These are phyloP conservation scores for Daldinia childiae DNA, from an alignment of 495 filamentous ascomycete species.

Conservation along the genomic window DNA sequence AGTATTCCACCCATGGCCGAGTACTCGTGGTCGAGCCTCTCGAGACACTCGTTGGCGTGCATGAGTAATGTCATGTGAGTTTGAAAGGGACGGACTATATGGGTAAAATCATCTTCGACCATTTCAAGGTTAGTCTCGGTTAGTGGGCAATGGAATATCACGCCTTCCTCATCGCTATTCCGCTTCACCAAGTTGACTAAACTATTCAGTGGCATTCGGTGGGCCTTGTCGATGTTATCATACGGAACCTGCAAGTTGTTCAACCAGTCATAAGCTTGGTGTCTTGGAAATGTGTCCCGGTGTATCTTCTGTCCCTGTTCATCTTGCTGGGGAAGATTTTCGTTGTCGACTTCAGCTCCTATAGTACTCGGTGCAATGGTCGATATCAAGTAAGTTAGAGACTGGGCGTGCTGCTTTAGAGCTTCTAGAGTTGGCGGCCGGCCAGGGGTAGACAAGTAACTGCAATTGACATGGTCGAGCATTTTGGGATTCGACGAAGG, in stretches of 20 bases:
- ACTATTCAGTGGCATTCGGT: constrained; percentile 56
- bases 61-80: constrained; percentile 58
- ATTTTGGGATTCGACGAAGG: constrained; percentile 37
- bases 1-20: constrained; percentile 60
- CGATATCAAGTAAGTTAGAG: constrained; percentile 60
- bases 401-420: constrained; percentile 65
- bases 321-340: constrained; percentile 5
- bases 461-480: constrained; percentile 59
- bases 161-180: constrained; percentile 51
- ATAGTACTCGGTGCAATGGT: constrained; percentile 48
- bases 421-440: constrained; percentile 59
- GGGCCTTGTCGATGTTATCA: constrained; percentile 54
- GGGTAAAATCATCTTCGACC: constrained; percentile 31
- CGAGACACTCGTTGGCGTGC: constrained; percentile 64
- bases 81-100: constrained; percentile 50
- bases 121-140: constrained; percentile 17
- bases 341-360: constrained; percentile 41
- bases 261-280: constrained; percentile 60
- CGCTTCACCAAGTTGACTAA: constrained; percentile 56
- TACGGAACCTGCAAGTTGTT: constrained; percentile 56
- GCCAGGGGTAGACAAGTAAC: constrained; percentile 59
- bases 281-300: neutral
- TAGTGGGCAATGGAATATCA: constrained; percentile 55
- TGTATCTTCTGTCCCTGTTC: neutral
- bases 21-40: constrained; percentile 64